A percentile compares a stretch with the other conserved stretches of the same genome.
Conservation (phyloP, 2,329 filamentous ascomycete species). For the Penicillium concentricum region DNA sequence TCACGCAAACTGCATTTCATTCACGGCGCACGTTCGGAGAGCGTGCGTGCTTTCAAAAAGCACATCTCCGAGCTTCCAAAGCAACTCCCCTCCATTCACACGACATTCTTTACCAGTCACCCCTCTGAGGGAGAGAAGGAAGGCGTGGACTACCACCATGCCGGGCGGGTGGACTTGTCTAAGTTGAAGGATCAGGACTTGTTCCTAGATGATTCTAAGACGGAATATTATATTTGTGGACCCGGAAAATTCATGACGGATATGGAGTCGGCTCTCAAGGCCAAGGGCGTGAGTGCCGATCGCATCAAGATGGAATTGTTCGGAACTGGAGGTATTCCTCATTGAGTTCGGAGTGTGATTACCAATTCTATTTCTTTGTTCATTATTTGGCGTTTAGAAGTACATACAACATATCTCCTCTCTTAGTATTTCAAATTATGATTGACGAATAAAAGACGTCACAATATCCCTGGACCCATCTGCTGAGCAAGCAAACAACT, state of each 20-base stretch:
- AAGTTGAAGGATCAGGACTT: constrained; percentile 57
- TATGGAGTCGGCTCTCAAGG: constrained; percentile 53
- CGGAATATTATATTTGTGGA: constrained; percentile 72
- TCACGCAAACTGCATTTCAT: constrained; percentile 58
- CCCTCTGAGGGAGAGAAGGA: constrained; percentile 48
- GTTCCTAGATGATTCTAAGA: constrained; percentile 52
- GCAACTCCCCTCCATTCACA: constrained; percentile 49
- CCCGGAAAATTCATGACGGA: constrained; percentile 69
- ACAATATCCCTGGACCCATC: background rate
- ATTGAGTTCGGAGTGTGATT: constrained; percentile 1
- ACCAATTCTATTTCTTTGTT: background rate
- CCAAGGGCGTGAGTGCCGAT: constrained; percentile 56
- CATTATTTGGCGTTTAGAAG: background rate
- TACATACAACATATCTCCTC: constrained; percentile 4
- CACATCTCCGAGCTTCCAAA: constrained; percentile 50
- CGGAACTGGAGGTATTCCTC: constrained; percentile 51
- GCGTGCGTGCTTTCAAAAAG: constrained; percentile 53
- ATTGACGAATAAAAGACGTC: background rate
- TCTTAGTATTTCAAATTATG: background rate
- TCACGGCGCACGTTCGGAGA: constrained; percentile 54
- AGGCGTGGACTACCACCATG: constrained; percentile 60
- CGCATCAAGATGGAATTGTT: constrained; percentile 69
- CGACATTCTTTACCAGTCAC: constrained; percentile 59
- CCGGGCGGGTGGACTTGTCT: constrained; percentile 59
- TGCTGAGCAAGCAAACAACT: background rate